Evolutionary conservation across 2,329 filamentous ascomycete genomes (phyloP), one percentile per base, ranked within the genome.

Genomic region (Fusarium poae): DNA sequence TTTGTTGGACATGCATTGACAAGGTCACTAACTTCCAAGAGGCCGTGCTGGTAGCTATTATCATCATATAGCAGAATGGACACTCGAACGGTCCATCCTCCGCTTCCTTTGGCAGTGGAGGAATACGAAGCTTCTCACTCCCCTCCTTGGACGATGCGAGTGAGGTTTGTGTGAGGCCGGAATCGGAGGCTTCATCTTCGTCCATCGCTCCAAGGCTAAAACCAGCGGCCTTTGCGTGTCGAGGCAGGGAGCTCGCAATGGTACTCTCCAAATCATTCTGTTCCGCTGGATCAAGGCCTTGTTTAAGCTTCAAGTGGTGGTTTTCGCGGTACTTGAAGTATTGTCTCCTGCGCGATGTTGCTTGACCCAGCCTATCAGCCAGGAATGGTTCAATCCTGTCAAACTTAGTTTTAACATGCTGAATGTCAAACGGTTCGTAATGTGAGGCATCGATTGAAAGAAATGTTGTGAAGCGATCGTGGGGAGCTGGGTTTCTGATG

Each of bases 241-340:
- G 0, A 37, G 44, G 63, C 0, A 67, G 10, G 0, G 63, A 67
- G 0, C 45, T 52, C 3, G 56, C 56, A 4, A 52, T n/a, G 0
- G 62, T 63, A n/a, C 40, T 67, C 11, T 57, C 67, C n/a, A 3
- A 29, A 9, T 32, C 45, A 12, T 32, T 21, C 4, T 16, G 1
- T 34, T 48, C 29, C 7, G 16, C 2, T 0, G 6, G 3, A 6
- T n/a, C 5, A 1, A 34, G 29, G 1, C 20, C 45, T 0, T 48
- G 29, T 0, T 21, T 21, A 10, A 48, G 5, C 16, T 48, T 34
- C 20, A 32, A 34, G 15, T 34, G 20, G 4, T 34, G 45, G 0
- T 3, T 48, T 5, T 48, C 45, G 1, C 45, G 20, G 1, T 70
- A 65, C 4, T 61, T 67, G 1, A 70, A 67, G 4, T 57, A 70